Evolutionary conservation across 2,329 filamentous ascomycete genomes (phyloP).

Genomic region (Xylaria sp.): DNA sequence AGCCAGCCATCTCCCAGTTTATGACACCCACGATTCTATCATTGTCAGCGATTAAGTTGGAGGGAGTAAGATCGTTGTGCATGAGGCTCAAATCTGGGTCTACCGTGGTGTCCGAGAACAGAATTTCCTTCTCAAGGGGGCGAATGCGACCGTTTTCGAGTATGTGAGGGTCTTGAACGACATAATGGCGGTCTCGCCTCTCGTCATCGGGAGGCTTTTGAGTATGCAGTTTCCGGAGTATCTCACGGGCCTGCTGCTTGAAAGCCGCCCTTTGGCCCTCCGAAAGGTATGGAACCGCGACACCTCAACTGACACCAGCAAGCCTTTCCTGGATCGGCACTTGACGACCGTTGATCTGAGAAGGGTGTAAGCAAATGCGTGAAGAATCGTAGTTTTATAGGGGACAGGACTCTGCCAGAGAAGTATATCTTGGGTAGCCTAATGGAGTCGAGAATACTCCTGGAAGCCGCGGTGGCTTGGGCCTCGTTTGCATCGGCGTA

Average conservation of each 20-base stretch:
- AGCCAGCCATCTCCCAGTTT: conserved; percentile 52
- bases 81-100: conserved; percentile 43
- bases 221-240: conserved; percentile 39
- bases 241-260: conserved; percentile 44
- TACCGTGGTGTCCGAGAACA: conserved; percentile 34
- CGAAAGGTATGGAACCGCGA: too few species aligned
- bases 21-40: conserved; percentile 47
- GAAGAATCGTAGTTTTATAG: not conserved
- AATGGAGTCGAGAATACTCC: conserved; percentile 36
- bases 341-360: conserved; percentile 44
- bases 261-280: conserved; percentile 31
- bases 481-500: conserved; percentile 50
- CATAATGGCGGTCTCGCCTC: conserved; percentile 31
- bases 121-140: conserved; percentile 43
- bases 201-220: conserved; percentile 10
- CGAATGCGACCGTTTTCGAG: conserved; percentile 36
- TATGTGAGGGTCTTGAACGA: conserved; percentile 33
- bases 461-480: conserved; percentile 37
- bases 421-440: conserved; percentile 48
- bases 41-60: conserved; percentile 47
- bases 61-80: conserved; percentile 48
- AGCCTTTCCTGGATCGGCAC: conserved; percentile 48
- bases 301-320: conserved; percentile 43
- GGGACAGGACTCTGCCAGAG: conserved; percentile 43
- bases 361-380: conserved; percentile 2